These are phyloP conservation scores for Ustilago trichophora DNA, from an alignment of 1,284 basidiomycete genomes.

Conservation along the genomic window DNA sequence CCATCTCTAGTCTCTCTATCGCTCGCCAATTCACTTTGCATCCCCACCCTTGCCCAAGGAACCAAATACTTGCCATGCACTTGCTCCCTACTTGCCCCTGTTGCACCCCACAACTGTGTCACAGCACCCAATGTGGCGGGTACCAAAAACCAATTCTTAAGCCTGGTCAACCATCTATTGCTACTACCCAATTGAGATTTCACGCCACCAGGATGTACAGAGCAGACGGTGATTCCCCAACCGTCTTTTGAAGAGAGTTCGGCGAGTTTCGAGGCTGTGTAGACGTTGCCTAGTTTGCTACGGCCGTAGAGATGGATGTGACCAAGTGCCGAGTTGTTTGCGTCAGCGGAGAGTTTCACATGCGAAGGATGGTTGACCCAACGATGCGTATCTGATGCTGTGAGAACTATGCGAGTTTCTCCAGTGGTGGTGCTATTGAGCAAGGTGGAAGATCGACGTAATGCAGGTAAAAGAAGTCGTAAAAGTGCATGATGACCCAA, in stretches of 20 bases:
- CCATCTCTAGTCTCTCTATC: slow-evolving; percentile 3
- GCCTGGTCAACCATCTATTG: slow-evolving; percentile 5
- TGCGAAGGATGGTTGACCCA: slow-evolving; percentile 19
- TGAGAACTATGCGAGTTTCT: slow-evolving; percentile 41
- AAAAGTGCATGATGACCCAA: slow-evolving; percentile 53
- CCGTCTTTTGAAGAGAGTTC: slow-evolving; percentile 9
- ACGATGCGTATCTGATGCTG: slow-evolving; percentile 38
- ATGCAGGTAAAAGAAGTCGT: slow-evolving; percentile 35
- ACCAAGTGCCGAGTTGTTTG: background rate
- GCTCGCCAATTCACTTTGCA: slow-evolving; percentile 20
- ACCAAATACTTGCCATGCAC: slow-evolving; percentile 46
- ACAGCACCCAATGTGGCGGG: slow-evolving; percentile 36
- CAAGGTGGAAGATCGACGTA: slow-evolving; percentile 5
- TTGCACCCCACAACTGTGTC: slow-evolving; percentile 48
- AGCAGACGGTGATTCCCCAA: slow-evolving; percentile 36
- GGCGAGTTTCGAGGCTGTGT: slow-evolving; percentile 24
- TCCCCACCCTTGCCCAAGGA: slow-evolving; percentile 44
- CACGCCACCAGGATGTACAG: slow-evolving; percentile 48
- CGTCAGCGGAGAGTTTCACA: slow-evolving; percentile 10
- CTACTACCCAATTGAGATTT: slow-evolving; percentile 16
- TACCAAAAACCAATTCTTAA: slow-evolving; percentile 34
- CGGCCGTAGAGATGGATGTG: slow-evolving; percentile 44
- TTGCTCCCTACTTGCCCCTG: slow-evolving; percentile 5
- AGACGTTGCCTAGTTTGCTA: slow-evolving; percentile 47
- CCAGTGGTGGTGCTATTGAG: slow-evolving; percentile 1